Evolutionary conservation across 1,284 basidiomycete species (phyloP), one percentile per base, ranked within the genome.

Genomic region (Microstroma glucosiphilum): DNA sequence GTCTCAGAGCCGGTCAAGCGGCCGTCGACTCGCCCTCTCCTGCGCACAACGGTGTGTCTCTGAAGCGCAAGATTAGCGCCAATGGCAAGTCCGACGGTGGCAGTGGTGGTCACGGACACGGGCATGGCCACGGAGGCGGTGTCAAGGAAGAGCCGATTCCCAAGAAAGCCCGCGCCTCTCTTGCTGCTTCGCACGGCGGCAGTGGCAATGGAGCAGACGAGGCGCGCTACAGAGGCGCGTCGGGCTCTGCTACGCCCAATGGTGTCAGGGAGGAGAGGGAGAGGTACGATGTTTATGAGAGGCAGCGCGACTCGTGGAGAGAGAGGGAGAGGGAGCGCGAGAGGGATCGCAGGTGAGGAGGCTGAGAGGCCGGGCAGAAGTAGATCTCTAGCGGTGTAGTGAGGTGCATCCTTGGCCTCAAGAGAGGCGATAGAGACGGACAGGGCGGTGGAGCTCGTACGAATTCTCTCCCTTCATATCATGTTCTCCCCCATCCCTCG

Each of bases 301-400:
- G 43, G 43, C 17, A 48, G 43, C 15, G 43, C 17, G 43, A 48
- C 13, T 48, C 17, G 43, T 17, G 21, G 17, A 48, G 43, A 12
- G 43, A 48, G 43, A 48, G 43, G 43, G 43, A 48, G 43, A 48
- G 43, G 43, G 43, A 48, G 43, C 15, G 43, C 15, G 43, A 48
- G 43, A n/a, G 43, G 43, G 43, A 17, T 17, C 15, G 43, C 17
- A 48, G 43, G 43, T 21, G 43, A 37, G 30, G 30, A 9, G 30
- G 30, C 30, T 37, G 30, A 9, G 4, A 37, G 30, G n/a, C n/a
- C n/a, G n/a, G n/a, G n/a, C n/a, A n/a, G n/a, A n/a, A n/a, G n/a
- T n/a, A n/a, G n/a, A n/a, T n/a, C n/a, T n/a, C n/a, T n/a, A n/a
- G n/a, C n/a, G n/a, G n/a, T n/a, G n/a, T n/a, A n/a, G n/a, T n/a